phyloP scores from a whole-genome alignment of 768 basidiomycete genomes.

The Podaxis rugospora region DNA sequence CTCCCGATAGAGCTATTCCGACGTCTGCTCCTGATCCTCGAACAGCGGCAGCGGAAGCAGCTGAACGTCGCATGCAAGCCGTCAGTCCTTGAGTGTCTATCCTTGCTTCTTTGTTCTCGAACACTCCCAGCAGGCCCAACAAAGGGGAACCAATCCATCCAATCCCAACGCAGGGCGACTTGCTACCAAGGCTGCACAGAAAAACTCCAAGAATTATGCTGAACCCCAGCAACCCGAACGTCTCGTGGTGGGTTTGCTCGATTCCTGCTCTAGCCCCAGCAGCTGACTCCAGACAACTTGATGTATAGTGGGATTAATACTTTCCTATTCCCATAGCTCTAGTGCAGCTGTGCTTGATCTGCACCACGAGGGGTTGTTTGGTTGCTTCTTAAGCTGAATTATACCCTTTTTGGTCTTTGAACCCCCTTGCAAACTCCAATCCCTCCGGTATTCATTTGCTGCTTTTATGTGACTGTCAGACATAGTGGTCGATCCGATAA shows the following conservation, averaged over 20 bases:
- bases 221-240: slow-evolving; percentile 31
- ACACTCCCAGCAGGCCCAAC: slow-evolving; percentile 32
- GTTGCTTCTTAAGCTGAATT: slow-evolving; percentile 4
- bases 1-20: slow-evolving; percentile 23
- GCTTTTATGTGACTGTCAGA: slow-evolving; percentile 4
- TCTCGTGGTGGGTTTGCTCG: slow-evolving; percentile 34
- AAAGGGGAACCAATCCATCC: slow-evolving; percentile 35
- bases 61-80: slow-evolving; percentile 53
- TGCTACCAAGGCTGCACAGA: slow-evolving; percentile 36
- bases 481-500: slow-evolving; percentile 7
- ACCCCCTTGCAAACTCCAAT: background rate
- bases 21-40: slow-evolving; percentile 36
- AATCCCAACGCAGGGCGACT: slow-evolving; percentile 48
- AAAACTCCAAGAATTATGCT: slow-evolving; percentile 26
- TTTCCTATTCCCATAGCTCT: background rate
- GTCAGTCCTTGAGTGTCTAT: slow-evolving; percentile 31
- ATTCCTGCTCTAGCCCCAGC: background rate
- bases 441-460: background rate
- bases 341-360: background rate
- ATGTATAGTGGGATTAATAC: slow-evolving; percentile 14
- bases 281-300: slow-evolving; percentile 8
- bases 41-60: slow-evolving; percentile 57
- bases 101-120: slow-evolving; percentile 18
- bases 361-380: slow-evolving; percentile 5
- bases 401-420: slow-evolving; percentile 7